phyloP scores from a whole-genome alignment of 257 asterid species.

The Solanum verrucosum region DNA sequence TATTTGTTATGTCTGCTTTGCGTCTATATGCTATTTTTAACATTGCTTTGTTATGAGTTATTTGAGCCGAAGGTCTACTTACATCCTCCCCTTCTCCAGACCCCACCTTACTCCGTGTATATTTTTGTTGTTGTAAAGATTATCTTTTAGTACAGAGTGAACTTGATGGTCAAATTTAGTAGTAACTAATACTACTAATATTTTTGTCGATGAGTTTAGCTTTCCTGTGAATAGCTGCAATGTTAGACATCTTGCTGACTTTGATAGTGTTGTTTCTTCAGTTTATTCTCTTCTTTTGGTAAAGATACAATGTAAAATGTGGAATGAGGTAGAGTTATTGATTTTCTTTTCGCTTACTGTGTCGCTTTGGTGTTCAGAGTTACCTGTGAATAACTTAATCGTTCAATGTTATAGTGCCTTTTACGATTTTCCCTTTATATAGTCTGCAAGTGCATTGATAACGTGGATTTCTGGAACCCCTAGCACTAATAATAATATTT shows the following conservation, averaged over 20 bases:
- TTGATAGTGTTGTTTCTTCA: background rate
- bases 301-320: background rate
- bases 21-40: background rate
- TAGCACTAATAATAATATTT: background rate
- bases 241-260: background rate
- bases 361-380: background rate
- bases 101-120: background rate
- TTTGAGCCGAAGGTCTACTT: background rate
- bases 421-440: background rate
- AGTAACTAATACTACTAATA: background rate
- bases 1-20: background rate
- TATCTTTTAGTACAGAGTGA: background rate
- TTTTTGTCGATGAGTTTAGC: background rate
- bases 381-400: background rate
- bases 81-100: background rate
- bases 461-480: background rate
- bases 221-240: background rate
- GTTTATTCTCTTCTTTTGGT: background rate
- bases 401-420: background rate
- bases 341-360: background rate
- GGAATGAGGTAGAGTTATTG: background rate
- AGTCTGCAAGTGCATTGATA: background rate
- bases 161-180: background rate
- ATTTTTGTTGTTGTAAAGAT: background rate
- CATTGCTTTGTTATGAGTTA: background rate